phyloP scores from a whole-genome alignment of 192 early-diverging fungal genomes.

The Glomus cerebriforme region DNA sequence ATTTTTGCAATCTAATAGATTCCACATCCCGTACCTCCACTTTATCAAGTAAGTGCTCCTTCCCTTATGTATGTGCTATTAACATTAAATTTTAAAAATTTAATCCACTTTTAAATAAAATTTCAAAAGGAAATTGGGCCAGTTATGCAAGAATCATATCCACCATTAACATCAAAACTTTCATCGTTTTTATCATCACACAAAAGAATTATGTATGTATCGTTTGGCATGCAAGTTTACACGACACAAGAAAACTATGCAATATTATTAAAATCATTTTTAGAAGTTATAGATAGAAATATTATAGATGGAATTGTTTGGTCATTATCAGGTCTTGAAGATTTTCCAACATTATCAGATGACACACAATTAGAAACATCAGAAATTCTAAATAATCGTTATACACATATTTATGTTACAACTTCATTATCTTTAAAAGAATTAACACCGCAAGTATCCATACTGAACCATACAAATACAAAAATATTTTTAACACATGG shows the following conservation, averaged over 20 bases:
- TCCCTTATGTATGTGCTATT: neutral
- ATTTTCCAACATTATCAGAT: neutral
- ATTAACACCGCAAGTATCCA: constrained; percentile 39
- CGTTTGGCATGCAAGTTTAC: constrained; percentile 36
- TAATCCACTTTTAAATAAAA: neutral
- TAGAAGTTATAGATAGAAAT: constrained; percentile 32
- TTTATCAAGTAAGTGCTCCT: neutral
- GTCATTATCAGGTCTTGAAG: constrained; percentile 22
- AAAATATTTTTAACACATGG: constrained; percentile 40
- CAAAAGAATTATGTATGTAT: constrained; percentile 32
- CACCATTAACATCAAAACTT: neutral
- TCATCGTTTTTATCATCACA: constrained; percentile 30
- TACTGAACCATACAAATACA: constrained; percentile 35
- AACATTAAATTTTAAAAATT: neutral
- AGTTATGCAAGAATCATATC: constrained; percentile 35
- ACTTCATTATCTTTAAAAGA: neutral
- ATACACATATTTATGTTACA: constrained; percentile 24
- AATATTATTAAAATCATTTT: constrained; percentile 34
- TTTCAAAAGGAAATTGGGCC: constrained; percentile 37
- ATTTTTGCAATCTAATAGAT: neutral
- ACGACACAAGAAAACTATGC: constrained; percentile 9
- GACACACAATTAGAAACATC: neutral
- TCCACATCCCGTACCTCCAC: constrained; percentile 3
- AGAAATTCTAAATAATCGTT: neutral
- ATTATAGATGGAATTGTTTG: constrained; percentile 41